Conservation (phyloP, 768 basidiomycete species). For the Mycena rebaudengoi region DNA sequence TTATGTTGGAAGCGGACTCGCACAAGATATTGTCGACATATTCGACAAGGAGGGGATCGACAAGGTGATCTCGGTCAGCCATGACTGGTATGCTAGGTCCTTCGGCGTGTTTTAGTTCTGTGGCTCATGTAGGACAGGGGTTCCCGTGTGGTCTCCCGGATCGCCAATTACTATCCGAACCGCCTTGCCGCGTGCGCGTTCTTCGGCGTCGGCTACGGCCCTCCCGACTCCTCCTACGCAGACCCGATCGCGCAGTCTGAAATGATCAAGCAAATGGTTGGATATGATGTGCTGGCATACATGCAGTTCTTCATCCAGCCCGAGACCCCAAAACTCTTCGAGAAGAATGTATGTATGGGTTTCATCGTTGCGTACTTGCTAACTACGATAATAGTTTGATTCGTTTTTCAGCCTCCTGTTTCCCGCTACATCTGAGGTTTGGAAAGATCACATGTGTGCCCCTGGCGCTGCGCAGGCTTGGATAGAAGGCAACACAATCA, state of each 20-base stretch:
- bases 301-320: slow-evolving; percentile 28
- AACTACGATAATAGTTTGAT: slow-evolving; percentile 39
- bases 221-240: slow-evolving; percentile 31
- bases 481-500: slow-evolving; percentile 40
- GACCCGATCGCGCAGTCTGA: slow-evolving; percentile 23
- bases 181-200: slow-evolving; percentile 52
- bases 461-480: slow-evolving; percentile 44
- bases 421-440: slow-evolving; percentile 43
- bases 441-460: slow-evolving; percentile 46
- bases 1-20: slow-evolving; percentile 44
- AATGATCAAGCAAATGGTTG: neutral
- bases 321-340: slow-evolving; percentile 42
- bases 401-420: slow-evolving; percentile 46
- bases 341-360: slow-evolving; percentile 41
- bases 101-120: no score
- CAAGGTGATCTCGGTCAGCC: slow-evolving; percentile 47
- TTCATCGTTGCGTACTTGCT: neutral
- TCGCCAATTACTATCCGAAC: slow-evolving; percentile 47
- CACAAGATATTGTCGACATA: slow-evolving; percentile 49
- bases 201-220: slow-evolving; percentile 44
- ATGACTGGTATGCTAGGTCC: slow-evolving; percentile 45
- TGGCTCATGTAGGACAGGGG: no score
- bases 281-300: slow-evolving; percentile 16
- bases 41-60: slow-evolving; percentile 45
- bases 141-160: slow-evolving; percentile 36